Base-by-base conservation (phyloP, 192 early-diverging fungal genomes). In the Anaeromyces robustus region DNA sequence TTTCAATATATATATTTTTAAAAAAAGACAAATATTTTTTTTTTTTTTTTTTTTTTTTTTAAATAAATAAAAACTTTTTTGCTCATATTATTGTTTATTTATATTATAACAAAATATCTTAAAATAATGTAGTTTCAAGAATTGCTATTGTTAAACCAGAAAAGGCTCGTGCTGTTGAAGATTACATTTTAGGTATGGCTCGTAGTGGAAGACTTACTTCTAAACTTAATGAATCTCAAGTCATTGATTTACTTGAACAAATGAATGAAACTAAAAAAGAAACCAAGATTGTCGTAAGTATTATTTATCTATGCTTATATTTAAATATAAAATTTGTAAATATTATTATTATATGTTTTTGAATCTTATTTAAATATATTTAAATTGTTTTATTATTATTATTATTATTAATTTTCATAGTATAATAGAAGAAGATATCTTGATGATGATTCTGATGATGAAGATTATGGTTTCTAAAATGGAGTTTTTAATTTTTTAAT, bases 271-370 rank as follows among this genome's bases (percentile, higher is more conserved):
- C 29, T 18, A 80, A 80, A 78, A 80, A 80, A 14, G 80, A 80
- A 80, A 80, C 80, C 6, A 80, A 80, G 18, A 80, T 80, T 80
- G 80, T 80, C 7, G 80, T 80, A 30, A 80, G 80, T 80, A 37
- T 30, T 52, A 29, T 30, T 79, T n/a, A n/a, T n/a, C n/a, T n/a
- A n/a, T n/a, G n/a, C n/a, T n/a, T n/a, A n/a, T n/a, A 14, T 12
- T 14, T 39, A 39, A 39, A 13, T 14, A 39, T 39, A 39, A 7
- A 3, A 32, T 7, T 32, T 7, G 11, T 32, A 32, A 32, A 32
- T 7, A 32, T 32, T 32, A 32, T 7, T 32, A 11, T 32, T 7
- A 7, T 32, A 7, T 32, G 3, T 32, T 32, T 32, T 32, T 32
- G 3, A 12, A 39, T 39, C 7, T 12, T 39, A 14, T 39, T 39